Conservation (phyloP, 306 rosid species). For the Fagus sylvatica region DNA sequence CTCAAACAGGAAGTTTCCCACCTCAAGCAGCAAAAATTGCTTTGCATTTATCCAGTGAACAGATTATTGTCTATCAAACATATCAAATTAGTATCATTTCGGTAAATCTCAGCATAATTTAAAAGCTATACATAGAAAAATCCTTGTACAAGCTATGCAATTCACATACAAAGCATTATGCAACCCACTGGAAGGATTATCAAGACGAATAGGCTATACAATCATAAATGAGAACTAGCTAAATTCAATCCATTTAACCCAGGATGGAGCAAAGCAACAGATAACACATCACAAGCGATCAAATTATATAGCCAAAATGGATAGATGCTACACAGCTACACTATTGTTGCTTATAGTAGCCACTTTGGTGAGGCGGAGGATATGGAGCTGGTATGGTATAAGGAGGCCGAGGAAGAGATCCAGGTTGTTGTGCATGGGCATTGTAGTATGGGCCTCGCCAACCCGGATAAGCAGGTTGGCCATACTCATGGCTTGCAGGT, state of each 20-base stretch:
- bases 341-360: constrained; percentile 83
- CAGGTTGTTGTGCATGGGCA: constrained; percentile 66
- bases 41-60: background rate
- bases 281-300: constrained; percentile 32
- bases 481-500: constrained; percentile 70
- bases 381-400: constrained; percentile 74
- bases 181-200: constrained; percentile 27
- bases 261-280: background rate
- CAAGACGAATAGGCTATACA: constrained; percentile 22
- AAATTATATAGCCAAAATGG: constrained; percentile 13
- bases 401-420: constrained; percentile 77
- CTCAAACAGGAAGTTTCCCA: too few relatives aligned
- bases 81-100: background rate
- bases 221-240: constrained; percentile 18
- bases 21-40: background rate
- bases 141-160: constrained; percentile 20
- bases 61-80: background rate
- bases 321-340: background rate
- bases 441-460: constrained; percentile 95
- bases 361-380: constrained; percentile 85
- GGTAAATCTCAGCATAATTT: background rate
- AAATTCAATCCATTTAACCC: constrained; percentile 27
- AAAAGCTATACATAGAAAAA: constrained; percentile 42
- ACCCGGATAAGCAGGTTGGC: constrained; percentile 96
- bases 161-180: constrained; percentile 25